A percentile compares a stretch with the other conserved stretches of the same genome.
Conservation (phyloP, 2,329 filamentous ascomycete genomes). For the Nothophoma quercina region DNA sequence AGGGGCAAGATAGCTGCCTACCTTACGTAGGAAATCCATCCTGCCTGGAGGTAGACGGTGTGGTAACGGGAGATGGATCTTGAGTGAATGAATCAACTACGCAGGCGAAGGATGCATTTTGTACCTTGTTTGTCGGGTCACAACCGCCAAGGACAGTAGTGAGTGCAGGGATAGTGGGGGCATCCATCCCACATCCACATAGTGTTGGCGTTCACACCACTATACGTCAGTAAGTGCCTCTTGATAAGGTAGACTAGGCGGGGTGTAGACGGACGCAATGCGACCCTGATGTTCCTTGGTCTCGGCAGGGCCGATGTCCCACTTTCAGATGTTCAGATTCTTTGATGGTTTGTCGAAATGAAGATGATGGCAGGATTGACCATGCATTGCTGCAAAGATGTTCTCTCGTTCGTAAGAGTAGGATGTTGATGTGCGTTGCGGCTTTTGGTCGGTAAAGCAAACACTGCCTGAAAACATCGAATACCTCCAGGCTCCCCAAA, state of each 20-base stretch:
- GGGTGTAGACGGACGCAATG: conserved; percentile 8
- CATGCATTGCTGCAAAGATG: no score
- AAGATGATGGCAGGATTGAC: neutral
- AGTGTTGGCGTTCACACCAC: conserved; percentile 15
- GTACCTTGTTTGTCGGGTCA: conserved; percentile 22
- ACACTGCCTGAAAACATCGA: neutral
- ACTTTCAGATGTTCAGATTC: neutral
- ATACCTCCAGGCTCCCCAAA: neutral
- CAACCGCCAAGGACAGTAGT: conserved; percentile 25
- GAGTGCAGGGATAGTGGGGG: conserved; percentile 17
- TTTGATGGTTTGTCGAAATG: no score
- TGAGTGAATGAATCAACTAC: conserved; percentile 2
- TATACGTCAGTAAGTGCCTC: neutral
- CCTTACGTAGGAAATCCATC: conserved; percentile 31
- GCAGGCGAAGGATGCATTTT: conserved; percentile 21
- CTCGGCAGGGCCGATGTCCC: conserved; percentile 1
- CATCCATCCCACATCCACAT: conserved; percentile 16
- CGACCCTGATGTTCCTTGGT: neutral
- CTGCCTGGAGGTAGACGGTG: neutral
- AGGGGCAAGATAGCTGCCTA: conserved; percentile 45
- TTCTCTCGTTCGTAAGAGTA: no score
- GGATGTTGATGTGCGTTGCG: no score
- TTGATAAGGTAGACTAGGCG: neutral
- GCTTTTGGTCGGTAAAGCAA: neutral
- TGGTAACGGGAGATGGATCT: no score